Evolutionary conservation across 73 alveolate genomes (phyloP), one percentile per base, ranked within the genome.

Genomic region (Paramecium sonneborni): DNA sequence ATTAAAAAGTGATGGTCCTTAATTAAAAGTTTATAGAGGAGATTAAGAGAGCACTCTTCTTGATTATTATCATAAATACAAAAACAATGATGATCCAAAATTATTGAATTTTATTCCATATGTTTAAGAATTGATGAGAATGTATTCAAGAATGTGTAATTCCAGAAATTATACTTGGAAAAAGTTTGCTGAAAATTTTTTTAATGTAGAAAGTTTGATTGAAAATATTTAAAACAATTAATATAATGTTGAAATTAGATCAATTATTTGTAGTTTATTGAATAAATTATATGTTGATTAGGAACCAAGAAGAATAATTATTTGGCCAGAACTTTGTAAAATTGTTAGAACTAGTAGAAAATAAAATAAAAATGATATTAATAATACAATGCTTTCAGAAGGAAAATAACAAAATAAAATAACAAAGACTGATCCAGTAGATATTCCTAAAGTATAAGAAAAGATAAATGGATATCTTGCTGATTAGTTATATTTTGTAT

Each of bases 311-410:
- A 68, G 94, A 88, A 37, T 88, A 6, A 88, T 57, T 9, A 37
- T 69, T 23, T 88, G 85, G 87, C 94, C 94, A 21, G 94, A 88
- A 88, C 57, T 88, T 18, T 88, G 94, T 55, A 88, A 88, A 38
- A 52, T 57, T 24, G 90, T 43, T 3, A 21, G 72, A 7, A 79
- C 74, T 2, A 34, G 14, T 23, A 79, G 55, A 30, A 79, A 44
- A 79, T 24, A 34, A 41, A 24, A 44, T 37, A 46, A 62, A 32
- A 62, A 62, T 30, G 84, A 79, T 34, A 18, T 79, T 4, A 79
- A 79, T 24, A 79, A 79, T 44, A 79, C 90, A 1, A 79, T 79
- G 90, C 76, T 79, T 23, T 79, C 90, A 20, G 74, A 39, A 43
- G 74, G 74, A 0, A 79, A 46, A 24, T 39, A 39, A 12, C 4